These are phyloP conservation scores for Delonix regia DNA, from an alignment of 306 rosid genomes.

Conservation along the genomic window DNA sequence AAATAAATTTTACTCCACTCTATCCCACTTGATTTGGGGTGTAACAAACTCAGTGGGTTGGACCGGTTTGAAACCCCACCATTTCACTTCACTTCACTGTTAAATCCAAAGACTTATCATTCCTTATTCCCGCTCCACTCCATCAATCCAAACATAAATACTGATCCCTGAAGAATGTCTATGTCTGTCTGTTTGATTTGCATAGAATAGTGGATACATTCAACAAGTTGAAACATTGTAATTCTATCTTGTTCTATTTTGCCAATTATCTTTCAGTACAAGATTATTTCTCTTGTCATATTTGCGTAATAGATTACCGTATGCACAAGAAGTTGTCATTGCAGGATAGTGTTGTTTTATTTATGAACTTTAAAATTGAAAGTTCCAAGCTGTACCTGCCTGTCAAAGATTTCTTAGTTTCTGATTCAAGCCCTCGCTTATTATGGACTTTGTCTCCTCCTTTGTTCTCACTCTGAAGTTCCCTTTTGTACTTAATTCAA, in stretches of 20 bases:
- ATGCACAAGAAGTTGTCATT: neutral
- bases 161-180: neutral
- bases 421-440: slow-evolving; percentile 20
- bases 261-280: slow-evolving; percentile 6
- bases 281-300: neutral
- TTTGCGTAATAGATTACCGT: neutral
- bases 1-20: neutral
- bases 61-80: neutral
- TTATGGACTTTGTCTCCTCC: slow-evolving; percentile 27
- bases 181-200: slow-evolving; percentile 1
- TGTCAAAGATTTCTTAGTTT: neutral
- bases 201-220: neutral
- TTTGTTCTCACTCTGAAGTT: slow-evolving; percentile 47
- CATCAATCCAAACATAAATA: neutral
- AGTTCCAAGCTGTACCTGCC: neutral
- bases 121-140: neutral
- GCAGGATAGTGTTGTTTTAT: neutral
- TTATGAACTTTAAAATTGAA: neutral
- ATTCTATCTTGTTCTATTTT: slow-evolving; percentile 17
- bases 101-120: neutral
- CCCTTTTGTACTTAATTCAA: slow-evolving; percentile 75
- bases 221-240: neutral
- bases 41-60: neutral
- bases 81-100: neutral
- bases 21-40: neutral